phyloP scores from a whole-genome alignment of 768 basidiomycete species.

The Hortiboletus flavorubellus region DNA sequence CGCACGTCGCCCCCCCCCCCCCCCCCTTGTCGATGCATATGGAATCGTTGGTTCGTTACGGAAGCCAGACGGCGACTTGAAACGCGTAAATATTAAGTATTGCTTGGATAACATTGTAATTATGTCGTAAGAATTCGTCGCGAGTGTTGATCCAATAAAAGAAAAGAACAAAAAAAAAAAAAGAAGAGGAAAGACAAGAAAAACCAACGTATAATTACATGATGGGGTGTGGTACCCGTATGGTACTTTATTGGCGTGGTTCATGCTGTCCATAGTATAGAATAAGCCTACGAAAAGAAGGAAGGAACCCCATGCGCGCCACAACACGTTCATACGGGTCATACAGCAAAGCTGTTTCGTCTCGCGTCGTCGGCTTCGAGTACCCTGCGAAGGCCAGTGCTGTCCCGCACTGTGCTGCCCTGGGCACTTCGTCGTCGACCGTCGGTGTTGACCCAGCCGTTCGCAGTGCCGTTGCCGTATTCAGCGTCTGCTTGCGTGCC shows the following conservation, averaged over 20 bases:
- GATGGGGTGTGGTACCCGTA: conserved; percentile 21
- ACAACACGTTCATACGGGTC: conserved; percentile 27
- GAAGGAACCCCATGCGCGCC: conserved; percentile 14
- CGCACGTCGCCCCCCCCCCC: too few relatives aligned
- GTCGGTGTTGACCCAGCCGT: conserved; percentile 56
- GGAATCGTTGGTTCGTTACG: background rate
- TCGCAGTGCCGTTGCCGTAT: conserved; percentile 36
- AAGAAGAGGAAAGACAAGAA: background rate
- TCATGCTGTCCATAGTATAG: conserved; percentile 33
- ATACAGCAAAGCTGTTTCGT: conserved; percentile 67
- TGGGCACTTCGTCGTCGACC: conserved; percentile 47
- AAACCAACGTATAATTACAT: conserved; percentile 28
- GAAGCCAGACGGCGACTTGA: background rate
- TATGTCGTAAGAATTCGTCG: conserved; percentile 28
- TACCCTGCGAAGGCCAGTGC: conserved; percentile 30
- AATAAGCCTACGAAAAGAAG: conserved; percentile 31
- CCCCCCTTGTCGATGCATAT: background rate
- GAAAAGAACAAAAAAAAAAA: background rate
- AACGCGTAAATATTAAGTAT: conserved; percentile 16
- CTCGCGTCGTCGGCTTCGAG: conserved; percentile 50
- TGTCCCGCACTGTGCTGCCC: conserved; percentile 11
- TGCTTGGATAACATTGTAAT: conserved; percentile 21
- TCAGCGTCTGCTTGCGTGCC: conserved; percentile 73
- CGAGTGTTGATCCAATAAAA: conserved; percentile 6
- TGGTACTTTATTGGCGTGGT: conserved; percentile 17